These are phyloP conservation scores for Cladosporium sp. DNA, from an alignment of 2,329 filamentous ascomycete species.

Conservation along the genomic window DNA sequence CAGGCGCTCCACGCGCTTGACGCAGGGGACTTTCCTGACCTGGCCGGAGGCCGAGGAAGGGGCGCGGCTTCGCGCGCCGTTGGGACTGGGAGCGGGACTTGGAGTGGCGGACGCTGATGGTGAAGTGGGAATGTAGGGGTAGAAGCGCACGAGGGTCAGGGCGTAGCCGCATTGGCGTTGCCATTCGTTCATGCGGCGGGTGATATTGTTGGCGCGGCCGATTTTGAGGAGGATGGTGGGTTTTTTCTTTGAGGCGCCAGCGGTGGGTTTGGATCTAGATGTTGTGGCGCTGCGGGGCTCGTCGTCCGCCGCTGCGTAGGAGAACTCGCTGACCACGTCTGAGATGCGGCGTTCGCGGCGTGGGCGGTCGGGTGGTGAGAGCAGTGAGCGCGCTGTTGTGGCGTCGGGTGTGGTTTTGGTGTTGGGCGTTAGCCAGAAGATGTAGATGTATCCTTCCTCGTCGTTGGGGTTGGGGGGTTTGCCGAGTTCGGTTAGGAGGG, in stretches of 20 bases:
- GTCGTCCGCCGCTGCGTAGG: conserved; percentile 18
- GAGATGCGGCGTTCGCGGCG: conserved; percentile 22
- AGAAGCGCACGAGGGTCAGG: conserved; percentile 83
- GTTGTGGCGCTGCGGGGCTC: neutral
- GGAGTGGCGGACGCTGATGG: conserved; percentile 18
- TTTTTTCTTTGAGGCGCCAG: conserved; percentile 14
- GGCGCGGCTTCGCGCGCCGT: neutral
- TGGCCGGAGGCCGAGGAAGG: neutral
- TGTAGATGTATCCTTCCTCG: conserved; percentile 93
- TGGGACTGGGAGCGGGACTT: conserved; percentile 4
- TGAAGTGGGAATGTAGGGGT: conserved; percentile 67
- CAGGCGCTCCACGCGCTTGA: conserved; percentile 81
- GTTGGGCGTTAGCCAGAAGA: conserved; percentile 86
- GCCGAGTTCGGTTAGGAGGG: conserved; percentile 70
- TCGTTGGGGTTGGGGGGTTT: conserved; percentile 71
- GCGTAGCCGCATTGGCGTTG: conserved; percentile 87
- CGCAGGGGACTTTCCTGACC: conserved; percentile 72
- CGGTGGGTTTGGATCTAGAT: neutral
- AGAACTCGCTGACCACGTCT: conserved; percentile 34
- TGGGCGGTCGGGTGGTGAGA: conserved; percentile 23
- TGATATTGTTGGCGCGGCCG: conserved; percentile 73
- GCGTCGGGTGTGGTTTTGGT: conserved; percentile 52
- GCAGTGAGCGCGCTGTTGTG: conserved; percentile 30
- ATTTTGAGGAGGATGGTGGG: conserved; percentile 66
- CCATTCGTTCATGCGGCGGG: conserved; percentile 90